These are phyloP conservation scores for Dactylonectria estremocensis DNA, from an alignment of 2,329 filamentous ascomycete genomes.

Conservation along the genomic window DNA sequence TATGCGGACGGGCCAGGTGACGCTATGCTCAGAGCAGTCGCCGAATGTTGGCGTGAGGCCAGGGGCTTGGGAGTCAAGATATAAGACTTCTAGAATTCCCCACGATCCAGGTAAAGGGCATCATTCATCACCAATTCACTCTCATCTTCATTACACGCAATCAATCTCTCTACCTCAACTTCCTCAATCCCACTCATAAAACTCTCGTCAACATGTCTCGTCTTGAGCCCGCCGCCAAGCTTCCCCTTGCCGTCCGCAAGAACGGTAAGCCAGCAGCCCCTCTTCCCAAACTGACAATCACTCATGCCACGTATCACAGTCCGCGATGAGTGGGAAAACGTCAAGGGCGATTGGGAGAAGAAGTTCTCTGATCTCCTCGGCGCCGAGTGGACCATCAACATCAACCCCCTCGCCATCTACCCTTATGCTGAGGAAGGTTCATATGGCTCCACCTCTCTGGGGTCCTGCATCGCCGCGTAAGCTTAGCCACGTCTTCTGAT, in stretches of 20 bases:
- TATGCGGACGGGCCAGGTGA: neutral
- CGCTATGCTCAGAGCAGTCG: slow-evolving; percentile 22
- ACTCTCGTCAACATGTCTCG: slow-evolving; percentile 42
- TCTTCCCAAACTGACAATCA: neutral
- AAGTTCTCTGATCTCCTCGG: slow-evolving; percentile 62
- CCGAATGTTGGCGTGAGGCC: slow-evolving; percentile 8
- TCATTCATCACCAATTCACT: neutral
- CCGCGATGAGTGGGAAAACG: slow-evolving; percentile 67
- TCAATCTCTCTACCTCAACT: neutral
- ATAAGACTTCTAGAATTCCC: slow-evolving; percentile 9
- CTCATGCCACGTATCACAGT: slow-evolving; percentile 53
- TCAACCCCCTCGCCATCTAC: slow-evolving; percentile 63
- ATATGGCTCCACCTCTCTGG: slow-evolving; percentile 60
- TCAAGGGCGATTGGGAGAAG: slow-evolving; percentile 61
- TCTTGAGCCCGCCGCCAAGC: slow-evolving; percentile 64
- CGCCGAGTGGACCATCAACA: slow-evolving; percentile 65
- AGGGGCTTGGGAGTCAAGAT: slow-evolving; percentile 25
- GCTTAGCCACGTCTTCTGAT: neutral
- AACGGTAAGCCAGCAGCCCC: slow-evolving; percentile 57
- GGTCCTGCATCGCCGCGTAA: slow-evolving; percentile 61
- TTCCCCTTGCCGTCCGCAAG: slow-evolving; percentile 67
- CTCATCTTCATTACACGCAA: neutral
- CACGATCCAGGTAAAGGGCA: neutral
- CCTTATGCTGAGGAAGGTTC: slow-evolving; percentile 61
- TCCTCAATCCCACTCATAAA: neutral